These are phyloP conservation scores for Dichotomopilus funicola DNA, from an alignment of 2,329 filamentous ascomycete species.

Conservation along the genomic window DNA sequence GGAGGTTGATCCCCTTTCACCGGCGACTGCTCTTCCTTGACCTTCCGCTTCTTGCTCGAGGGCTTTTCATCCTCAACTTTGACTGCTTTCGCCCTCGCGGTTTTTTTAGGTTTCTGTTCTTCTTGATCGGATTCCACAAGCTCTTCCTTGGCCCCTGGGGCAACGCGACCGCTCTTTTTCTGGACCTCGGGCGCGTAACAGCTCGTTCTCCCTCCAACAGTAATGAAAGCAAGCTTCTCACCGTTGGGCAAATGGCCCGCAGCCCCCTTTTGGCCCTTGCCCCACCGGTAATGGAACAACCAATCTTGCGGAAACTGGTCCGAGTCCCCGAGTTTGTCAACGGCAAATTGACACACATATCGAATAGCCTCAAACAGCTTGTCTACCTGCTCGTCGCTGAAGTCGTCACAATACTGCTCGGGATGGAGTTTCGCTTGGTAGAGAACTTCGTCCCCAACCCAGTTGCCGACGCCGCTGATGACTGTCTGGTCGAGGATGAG, in stretches of 20 bases:
- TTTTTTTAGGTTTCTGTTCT: constrained; percentile 4
- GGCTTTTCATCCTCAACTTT: constrained; percentile 11
- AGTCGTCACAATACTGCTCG: constrained; percentile 84
- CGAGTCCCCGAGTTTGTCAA: constrained; percentile 73
- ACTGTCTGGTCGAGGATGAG: constrained; percentile 80
- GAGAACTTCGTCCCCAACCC: constrained; percentile 91
- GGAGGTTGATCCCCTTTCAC: constrained; percentile 11
- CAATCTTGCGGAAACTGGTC: constrained; percentile 79
- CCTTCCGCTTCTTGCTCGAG: constrained; percentile 12
- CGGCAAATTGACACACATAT: constrained; percentile 72
- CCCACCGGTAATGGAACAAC: constrained; percentile 85
- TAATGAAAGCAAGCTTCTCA: constrained; percentile 77
- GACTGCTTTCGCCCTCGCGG: constrained; percentile 9
- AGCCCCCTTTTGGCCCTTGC: constrained; percentile 72
- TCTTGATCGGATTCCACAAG: constrained; percentile 28
- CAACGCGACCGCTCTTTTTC: constrained; percentile 60
- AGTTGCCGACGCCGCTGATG: constrained; percentile 92
- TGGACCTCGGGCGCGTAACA: constrained; percentile 81
- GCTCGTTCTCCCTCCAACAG: constrained; percentile 84
- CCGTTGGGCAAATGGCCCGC: constrained; percentile 69
- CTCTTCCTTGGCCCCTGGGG: constrained; percentile 39
- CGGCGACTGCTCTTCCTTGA: constrained; percentile 8
- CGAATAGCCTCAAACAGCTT: constrained; percentile 66
- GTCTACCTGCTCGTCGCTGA: constrained; percentile 64
- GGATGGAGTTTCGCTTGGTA: constrained; percentile 87